phyloP scores from a whole-genome alignment of 78 protist genomes.

The Carpediemonas membranifera region DNA sequence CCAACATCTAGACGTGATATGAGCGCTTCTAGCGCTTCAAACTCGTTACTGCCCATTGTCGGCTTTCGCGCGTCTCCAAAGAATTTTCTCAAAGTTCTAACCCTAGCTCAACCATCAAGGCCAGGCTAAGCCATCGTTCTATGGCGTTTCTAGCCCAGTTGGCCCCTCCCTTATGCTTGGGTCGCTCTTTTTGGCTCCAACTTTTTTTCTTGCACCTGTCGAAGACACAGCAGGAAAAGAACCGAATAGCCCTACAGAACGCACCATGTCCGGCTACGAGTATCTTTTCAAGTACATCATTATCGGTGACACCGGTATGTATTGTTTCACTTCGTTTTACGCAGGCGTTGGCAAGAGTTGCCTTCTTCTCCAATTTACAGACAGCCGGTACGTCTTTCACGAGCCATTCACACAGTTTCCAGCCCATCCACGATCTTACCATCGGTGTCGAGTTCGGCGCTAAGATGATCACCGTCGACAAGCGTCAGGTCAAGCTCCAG shows the following conservation, averaged over 20 bases:
- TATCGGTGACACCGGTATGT: conserved; percentile 71
- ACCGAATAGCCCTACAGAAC: too few relatives aligned
- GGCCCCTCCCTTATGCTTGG: not conserved
- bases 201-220: too few relatives aligned
- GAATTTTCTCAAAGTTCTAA: too few relatives aligned
- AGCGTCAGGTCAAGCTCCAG: conserved; percentile 74
- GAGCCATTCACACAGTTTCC: not conserved
- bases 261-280: too few relatives aligned
- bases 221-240: too few relatives aligned
- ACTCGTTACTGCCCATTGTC: not conserved
- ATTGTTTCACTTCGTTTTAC: too few relatives aligned
- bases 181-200: not conserved
- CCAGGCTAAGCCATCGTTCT: too few relatives aligned
- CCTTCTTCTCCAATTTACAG: conserved; percentile 70
- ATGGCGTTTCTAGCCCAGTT: not conserved
- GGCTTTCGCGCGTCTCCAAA: not conserved
- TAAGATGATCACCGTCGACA: conserved; percentile 36
- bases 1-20: too few relatives aligned
- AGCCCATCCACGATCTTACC: conserved; percentile 67
- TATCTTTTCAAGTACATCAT: conserved; percentile 22
- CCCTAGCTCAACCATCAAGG: too few relatives aligned
- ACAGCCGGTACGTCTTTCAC: conserved; percentile 4
- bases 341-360: conserved; percentile 78
- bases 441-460: conserved; percentile 94
- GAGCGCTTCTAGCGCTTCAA: not conserved